phyloP scores from a whole-genome alignment of 129 eudicot genomes.

The Ambrosia artemisiifolia region DNA sequence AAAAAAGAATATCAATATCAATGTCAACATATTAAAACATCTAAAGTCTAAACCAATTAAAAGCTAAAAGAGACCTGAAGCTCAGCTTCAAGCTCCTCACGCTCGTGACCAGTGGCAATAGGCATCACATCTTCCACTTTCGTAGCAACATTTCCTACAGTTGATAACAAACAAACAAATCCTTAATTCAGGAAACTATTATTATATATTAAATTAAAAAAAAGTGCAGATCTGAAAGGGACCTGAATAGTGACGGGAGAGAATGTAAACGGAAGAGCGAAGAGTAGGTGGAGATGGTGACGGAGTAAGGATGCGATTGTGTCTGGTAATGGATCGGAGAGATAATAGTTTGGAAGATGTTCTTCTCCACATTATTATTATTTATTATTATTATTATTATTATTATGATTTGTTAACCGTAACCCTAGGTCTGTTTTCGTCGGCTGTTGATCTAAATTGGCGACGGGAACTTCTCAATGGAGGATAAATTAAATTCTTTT shows the following conservation, averaged over 20 bases:
- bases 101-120: conserved; percentile 71
- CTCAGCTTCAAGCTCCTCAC: conserved; percentile 74
- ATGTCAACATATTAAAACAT: not conserved
- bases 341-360: conserved; percentile 24
- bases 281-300: conserved; percentile 17
- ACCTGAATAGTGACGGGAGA: conserved; percentile 37
- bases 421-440: conserved; percentile 21
- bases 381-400: not conserved
- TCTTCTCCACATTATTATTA: conserved; percentile 31
- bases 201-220: not conserved
- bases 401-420: conserved; percentile 7
- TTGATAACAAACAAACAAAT: not conserved
- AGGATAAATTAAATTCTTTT: not conserved
- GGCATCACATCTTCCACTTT: conserved; percentile 64
- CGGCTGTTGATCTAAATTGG: conserved; percentile 31
- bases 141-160: conserved; percentile 27
- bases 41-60: too few species aligned
- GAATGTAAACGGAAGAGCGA: conserved; percentile 9
- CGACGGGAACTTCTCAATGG: conserved; percentile 16
- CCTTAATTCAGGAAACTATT: not conserved
- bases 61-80: conserved; percentile 35
- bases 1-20: not conserved
- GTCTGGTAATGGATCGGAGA: conserved; percentile 27
- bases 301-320: conserved; percentile 28
- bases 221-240: conserved; percentile 21